Evolutionary conservation across 139 green algal species (phyloP).

Genomic region (Chlamydomonas sp.): DNA sequence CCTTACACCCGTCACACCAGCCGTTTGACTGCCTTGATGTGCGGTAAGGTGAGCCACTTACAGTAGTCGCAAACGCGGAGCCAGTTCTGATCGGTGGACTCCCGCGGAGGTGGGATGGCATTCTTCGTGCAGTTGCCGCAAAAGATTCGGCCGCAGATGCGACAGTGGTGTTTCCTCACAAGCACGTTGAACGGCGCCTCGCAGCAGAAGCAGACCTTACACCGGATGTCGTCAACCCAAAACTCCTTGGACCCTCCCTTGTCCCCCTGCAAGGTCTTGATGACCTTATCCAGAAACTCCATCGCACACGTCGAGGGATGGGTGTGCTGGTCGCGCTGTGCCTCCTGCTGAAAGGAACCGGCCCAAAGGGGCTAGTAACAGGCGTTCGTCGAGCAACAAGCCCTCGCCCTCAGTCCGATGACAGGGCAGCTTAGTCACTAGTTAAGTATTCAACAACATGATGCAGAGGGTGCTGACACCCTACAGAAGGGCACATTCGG

Average conservation of each 20-base stretch:
- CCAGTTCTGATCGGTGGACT: slow-evolving; percentile 38
- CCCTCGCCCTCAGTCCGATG: no score
- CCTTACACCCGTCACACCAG: not conserved
- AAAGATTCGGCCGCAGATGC: slow-evolving; percentile 62
- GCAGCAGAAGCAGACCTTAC: slow-evolving; percentile 62
- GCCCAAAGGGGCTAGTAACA: no score
- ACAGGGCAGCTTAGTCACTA: no score
- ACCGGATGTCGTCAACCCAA: slow-evolving; percentile 62
- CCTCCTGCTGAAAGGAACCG: no score
- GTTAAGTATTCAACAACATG: no score
- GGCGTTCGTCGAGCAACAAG: no score
- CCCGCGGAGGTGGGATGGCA: slow-evolving; percentile 39
- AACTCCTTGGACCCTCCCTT: slow-evolving; percentile 44
- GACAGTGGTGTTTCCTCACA: slow-evolving; percentile 62
- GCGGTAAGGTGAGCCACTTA: slow-evolving; percentile 11
- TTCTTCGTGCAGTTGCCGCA: slow-evolving; percentile 63
- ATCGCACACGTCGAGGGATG: not conserved
- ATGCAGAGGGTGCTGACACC: no score
- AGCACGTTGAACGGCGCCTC: slow-evolving; percentile 53
- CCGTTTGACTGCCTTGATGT: not conserved
- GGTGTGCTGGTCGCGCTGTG: no score
- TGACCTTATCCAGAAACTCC: slow-evolving; percentile 20
- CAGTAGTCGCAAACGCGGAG: slow-evolving; percentile 73
- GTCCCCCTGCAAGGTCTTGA: slow-evolving; percentile 7
- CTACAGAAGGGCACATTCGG: no score